Evolutionary conservation across 805 yeast genomes (phyloP).

Genomic region (Candida michaelii): DNA sequence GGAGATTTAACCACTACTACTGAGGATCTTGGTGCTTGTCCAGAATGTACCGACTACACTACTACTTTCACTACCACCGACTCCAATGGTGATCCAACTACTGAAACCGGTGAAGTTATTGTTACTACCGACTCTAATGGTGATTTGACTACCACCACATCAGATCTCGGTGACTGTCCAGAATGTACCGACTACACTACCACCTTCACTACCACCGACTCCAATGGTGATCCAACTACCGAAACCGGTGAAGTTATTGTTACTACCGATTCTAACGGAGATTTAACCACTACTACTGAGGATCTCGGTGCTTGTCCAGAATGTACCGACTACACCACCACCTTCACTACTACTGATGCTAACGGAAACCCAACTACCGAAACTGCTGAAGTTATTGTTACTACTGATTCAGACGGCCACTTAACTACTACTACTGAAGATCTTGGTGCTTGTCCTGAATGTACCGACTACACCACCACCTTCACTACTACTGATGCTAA

Average conservation of each 20-base stretch:
- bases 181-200: conserved; percentile 13
- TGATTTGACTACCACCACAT: conserved; percentile 9
- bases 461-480: conserved; percentile 15
- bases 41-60: conserved; percentile 15
- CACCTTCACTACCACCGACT: conserved; percentile 14
- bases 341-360: conserved; percentile 15
- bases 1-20: conserved; percentile 11
- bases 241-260: conserved; percentile 16
- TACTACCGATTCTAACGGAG: conserved; percentile 17
- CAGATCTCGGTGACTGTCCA: conserved; percentile 3
- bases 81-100: conserved; percentile 10
- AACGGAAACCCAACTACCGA: conserved; percentile 11
- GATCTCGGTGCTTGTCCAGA: conserved; percentile 9
- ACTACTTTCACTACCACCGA: conserved; percentile 13
- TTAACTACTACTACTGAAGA: conserved; percentile 9
- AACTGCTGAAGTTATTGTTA: conserved; percentile 15
- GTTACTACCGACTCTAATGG: conserved; percentile 16
- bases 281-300: conserved; percentile 10
- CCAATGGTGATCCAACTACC: conserved; percentile 10
- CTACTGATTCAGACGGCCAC: conserved; percentile 17
- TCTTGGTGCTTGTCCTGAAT: conserved; percentile 12
- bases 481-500: conserved; percentile 12
- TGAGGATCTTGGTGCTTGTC: conserved; percentile 5
- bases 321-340: conserved; percentile 15
- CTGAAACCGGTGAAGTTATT: conserved; percentile 15